A percentile compares a stretch with the other conserved stretches of the same genome.
Conservation (phyloP, 208 protist species). For the Trypanosoma melophagium region DNA sequence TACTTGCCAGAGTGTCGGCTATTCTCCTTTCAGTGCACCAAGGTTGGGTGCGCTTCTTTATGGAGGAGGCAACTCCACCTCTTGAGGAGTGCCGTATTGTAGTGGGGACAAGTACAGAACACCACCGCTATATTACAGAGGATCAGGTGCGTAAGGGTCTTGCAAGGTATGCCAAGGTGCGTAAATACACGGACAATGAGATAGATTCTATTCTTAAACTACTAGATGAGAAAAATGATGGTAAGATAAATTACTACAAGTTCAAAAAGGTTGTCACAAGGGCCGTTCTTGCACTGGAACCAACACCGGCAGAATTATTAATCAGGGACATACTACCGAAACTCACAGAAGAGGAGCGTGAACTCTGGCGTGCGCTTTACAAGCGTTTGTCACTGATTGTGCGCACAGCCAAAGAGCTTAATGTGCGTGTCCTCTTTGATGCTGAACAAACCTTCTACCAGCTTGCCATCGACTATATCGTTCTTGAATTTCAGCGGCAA, state of each 20-base stretch:
- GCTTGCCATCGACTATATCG: conserved; percentile 94
- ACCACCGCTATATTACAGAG: conserved; percentile 62
- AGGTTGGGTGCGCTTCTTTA: conserved; percentile 81
- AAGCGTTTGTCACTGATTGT: conserved; percentile 72
- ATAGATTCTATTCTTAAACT: conserved; percentile 50
- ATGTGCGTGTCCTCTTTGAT: conserved; percentile 92
- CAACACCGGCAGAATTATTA: conserved; percentile 49
- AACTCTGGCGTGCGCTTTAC: conserved; percentile 69
- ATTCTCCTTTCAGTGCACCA: conserved; percentile 88
- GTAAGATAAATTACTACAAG: conserved; percentile 83
- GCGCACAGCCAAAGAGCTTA: conserved; percentile 58
- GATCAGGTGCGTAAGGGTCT: conserved; percentile 71
- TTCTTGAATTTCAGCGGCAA: conserved; percentile 74
- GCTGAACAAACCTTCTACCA: conserved; percentile 98
- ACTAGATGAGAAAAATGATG: conserved; percentile 71
- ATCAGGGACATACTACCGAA: conserved; percentile 66
- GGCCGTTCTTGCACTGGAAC: conserved; percentile 63
- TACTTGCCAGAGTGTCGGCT: conserved; percentile 86
- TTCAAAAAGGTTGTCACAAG: conserved; percentile 87
- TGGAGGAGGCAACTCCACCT: conserved; percentile 54
- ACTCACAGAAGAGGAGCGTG: conserved; percentile 73
- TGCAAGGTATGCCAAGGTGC: conserved; percentile 25
- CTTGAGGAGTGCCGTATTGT: conserved; percentile 89
- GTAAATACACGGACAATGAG: conserved; percentile 51
- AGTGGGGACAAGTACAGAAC: conserved; percentile 64